These are phyloP conservation scores for Teunomyces pallodes DNA, from an alignment of 805 yeast species.

Conservation along the genomic window DNA sequence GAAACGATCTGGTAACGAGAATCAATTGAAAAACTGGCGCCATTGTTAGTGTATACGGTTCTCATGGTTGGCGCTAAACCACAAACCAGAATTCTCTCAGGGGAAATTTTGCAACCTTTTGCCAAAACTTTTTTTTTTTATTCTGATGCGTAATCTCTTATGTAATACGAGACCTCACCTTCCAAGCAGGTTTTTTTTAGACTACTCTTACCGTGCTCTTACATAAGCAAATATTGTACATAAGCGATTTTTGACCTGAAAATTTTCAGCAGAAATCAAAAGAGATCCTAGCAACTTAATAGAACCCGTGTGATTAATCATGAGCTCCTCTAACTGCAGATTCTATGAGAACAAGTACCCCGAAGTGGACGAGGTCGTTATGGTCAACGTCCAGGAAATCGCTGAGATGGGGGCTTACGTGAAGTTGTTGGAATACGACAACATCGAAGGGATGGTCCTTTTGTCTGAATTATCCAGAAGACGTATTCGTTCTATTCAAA, in stretches of 20 bases:
- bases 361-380: conserved; percentile 97
- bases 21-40: conserved; percentile 62
- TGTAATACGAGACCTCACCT: too few relatives aligned
- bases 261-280: conserved; percentile 4
- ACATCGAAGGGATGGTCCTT: conserved; percentile 97
- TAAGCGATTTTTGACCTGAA: conserved; percentile 2
- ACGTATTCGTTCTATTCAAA: conserved; percentile 97
- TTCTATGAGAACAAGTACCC: conserved; percentile 98
- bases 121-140: background rate
- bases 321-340: conserved; percentile 91
- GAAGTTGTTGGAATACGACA: conserved; percentile 92
- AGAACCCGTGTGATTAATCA: conserved; percentile 18
- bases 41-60: conserved; percentile 24
- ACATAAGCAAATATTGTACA: background rate
- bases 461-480: conserved; percentile 96
- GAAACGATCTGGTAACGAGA: conserved; percentile 55
- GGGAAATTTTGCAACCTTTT: conserved; percentile 3
- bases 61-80: background rate
- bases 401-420: conserved; percentile 99
- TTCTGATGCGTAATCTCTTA: background rate
- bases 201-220: background rate
- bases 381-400: conserved; percentile 97
- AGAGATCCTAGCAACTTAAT: background rate
- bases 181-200: background rate
- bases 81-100: background rate